Evolutionary conservation across 2,329 filamentous ascomycete species (phyloP).

Genomic region (Colletotrichum sp.): DNA sequence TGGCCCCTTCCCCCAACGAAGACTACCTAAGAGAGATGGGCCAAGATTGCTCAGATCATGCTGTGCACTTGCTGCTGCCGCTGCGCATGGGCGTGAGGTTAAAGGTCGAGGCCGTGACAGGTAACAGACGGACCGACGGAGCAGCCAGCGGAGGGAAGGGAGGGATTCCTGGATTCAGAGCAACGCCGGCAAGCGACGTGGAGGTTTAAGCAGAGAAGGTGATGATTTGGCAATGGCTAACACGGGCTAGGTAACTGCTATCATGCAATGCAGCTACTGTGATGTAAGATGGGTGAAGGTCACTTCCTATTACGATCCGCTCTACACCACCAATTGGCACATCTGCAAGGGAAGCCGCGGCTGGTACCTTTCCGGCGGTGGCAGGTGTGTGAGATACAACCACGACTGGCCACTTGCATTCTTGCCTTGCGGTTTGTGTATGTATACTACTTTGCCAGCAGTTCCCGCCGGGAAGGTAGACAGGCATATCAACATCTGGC

Average conservation of each 20-base stretch:
- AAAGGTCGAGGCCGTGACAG: neutral
- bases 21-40: neutral
- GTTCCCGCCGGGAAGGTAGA: neutral
- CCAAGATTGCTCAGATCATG: neutral
- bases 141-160: neutral
- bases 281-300: neutral
- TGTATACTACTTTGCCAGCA: neutral
- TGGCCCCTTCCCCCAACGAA: conserved; percentile 2
- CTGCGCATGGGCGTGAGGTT: conserved; percentile 6
- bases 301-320: conserved; percentile 2
- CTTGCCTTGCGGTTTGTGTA: neutral
- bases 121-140: conserved; percentile 2
- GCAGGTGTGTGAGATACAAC: neutral
- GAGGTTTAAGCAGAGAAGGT: neutral
- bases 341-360: neutral
- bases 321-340: neutral
- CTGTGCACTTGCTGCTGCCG: neutral
- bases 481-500: neutral
- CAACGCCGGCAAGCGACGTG: neutral
- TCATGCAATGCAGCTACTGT: neutral
- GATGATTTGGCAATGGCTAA: neutral
- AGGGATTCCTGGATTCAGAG: neutral
- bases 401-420: neutral
- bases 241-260: neutral
- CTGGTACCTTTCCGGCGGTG: neutral